Evolutionary conservation across 306 rosid genomes (phyloP).

Genomic region (Vigna trinervia): DNA sequence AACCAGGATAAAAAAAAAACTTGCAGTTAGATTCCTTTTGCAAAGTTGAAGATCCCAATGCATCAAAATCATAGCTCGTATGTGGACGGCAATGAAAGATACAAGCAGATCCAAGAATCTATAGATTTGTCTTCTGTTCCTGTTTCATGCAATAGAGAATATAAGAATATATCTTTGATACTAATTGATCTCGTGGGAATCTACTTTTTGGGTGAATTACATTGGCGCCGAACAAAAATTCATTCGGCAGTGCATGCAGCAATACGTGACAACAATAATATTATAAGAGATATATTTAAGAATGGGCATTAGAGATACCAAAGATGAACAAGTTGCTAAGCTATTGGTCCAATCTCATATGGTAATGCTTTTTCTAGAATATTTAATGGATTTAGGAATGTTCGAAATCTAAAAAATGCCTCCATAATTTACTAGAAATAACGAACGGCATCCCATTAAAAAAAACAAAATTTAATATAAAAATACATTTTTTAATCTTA

Average conservation of each 20-base stretch:
- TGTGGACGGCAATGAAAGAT: background rate
- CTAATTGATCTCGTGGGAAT: background rate
- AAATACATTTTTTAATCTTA: too few relatives aligned
- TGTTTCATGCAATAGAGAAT: too few relatives aligned
- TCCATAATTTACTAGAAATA: too few relatives aligned
- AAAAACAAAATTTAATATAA: too few relatives aligned
- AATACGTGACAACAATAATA: background rate
- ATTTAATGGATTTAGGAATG: background rate
- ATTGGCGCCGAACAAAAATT: conserved; percentile 22
- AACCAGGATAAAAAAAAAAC: background rate
- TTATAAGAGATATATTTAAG: background rate
- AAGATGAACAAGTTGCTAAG: background rate
- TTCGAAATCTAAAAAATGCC: background rate
- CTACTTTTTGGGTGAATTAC: conserved; percentile 35
- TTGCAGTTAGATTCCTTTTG: background rate
- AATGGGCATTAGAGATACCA: background rate
- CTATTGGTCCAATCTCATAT: background rate
- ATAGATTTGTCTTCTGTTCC: too few relatives aligned
- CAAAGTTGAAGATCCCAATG: background rate
- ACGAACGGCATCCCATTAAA: too few relatives aligned
- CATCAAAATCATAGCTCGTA: background rate
- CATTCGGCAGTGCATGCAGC: conserved; percentile 11
- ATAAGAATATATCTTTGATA: background rate
- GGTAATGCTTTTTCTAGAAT: background rate
- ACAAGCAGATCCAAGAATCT: background rate